A percentile compares a stretch with the other conserved stretches of the same genome.
Conservation (phyloP, 2,329 filamentous ascomycete species). For the Colletotrichum lupini region DNA sequence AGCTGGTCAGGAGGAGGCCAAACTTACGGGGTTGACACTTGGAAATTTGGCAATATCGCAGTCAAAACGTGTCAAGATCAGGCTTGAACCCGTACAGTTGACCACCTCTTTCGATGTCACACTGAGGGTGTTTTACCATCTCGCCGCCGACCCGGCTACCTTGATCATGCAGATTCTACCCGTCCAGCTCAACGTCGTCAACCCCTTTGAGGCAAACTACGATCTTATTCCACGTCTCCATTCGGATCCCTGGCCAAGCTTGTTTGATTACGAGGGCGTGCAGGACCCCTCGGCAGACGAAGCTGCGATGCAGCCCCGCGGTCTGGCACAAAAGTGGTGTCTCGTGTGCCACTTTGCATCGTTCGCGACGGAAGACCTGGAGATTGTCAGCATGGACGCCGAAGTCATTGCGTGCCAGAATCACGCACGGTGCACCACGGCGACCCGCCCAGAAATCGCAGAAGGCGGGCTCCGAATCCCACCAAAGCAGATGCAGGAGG, state of each 20-base stretch:
- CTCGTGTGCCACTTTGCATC: slow-evolving; percentile 80
- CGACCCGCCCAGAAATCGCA: slow-evolving; percentile 51
- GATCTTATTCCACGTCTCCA: slow-evolving; percentile 86
- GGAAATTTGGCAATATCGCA: slow-evolving; percentile 60
- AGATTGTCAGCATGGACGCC: slow-evolving; percentile 71
- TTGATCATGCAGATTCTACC: slow-evolving; percentile 80
- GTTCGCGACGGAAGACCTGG: slow-evolving; percentile 78
- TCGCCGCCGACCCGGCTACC: slow-evolving; percentile 83
- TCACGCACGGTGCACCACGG: slow-evolving; percentile 67
- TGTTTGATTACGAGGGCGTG: slow-evolving; percentile 75
- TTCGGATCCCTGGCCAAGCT: slow-evolving; percentile 83
- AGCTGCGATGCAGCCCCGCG: slow-evolving; percentile 52
- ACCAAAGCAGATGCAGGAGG: slow-evolving; percentile 77
- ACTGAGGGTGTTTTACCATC: slow-evolving; percentile 80
- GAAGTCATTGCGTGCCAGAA: slow-evolving; percentile 70
- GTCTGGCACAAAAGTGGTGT: slow-evolving; percentile 84
- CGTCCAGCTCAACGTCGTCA: slow-evolving; percentile 78
- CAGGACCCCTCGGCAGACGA: slow-evolving; percentile 47
- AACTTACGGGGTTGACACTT: slow-evolving; percentile 53
- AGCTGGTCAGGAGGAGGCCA: slow-evolving; percentile 53
- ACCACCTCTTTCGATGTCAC: slow-evolving; percentile 74
- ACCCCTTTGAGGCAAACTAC: slow-evolving; percentile 92
- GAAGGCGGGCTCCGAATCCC: slow-evolving; percentile 61
- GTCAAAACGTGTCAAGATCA: slow-evolving; percentile 56
- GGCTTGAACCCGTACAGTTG: slow-evolving; percentile 60